Evolutionary conservation across 2,329 filamentous ascomycete genomes (phyloP).

Genomic region (Aspergillus sp.): DNA sequence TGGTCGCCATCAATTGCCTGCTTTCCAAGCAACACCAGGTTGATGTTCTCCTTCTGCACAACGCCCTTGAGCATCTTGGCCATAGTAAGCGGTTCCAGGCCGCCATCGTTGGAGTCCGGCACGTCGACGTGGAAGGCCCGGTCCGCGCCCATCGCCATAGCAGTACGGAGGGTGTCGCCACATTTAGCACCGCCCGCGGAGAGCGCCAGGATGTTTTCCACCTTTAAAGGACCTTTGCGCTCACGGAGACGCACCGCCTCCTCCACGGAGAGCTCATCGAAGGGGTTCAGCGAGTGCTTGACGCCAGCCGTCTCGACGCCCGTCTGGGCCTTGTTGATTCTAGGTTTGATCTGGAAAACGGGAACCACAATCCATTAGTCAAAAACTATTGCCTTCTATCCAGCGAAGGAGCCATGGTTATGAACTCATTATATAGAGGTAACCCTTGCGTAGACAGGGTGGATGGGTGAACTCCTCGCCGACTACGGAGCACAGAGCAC

Average conservation of each 20-base stretch:
- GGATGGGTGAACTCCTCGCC: constrained; percentile 6
- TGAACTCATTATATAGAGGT: background rate
- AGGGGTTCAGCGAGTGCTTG: constrained; percentile 98
- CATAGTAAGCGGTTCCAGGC: constrained; percentile 80
- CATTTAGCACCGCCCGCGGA: constrained; percentile 84
- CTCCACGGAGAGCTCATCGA: constrained; percentile 97
- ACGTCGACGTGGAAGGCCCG: constrained; percentile 82
- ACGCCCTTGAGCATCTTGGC: constrained; percentile 82
- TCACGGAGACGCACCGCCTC: constrained; percentile 94
- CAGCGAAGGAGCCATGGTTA: too few species aligned
- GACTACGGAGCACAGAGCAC: constrained; percentile 13
- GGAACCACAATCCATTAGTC: too few species aligned
- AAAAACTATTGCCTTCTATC: too few species aligned
- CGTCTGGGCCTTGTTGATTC: constrained; percentile 68
- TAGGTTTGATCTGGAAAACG: constrained; percentile 61
- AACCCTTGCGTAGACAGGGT: background rate
- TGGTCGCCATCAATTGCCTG: constrained; percentile 98
- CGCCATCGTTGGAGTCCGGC: constrained; percentile 61
- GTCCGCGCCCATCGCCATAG: constrained; percentile 98
- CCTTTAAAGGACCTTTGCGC: constrained; percentile 69
- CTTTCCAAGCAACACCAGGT: constrained; percentile 91
- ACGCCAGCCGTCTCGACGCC: constrained; percentile 88
- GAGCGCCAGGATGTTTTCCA: constrained; percentile 88
- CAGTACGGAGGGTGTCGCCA: constrained; percentile 83
- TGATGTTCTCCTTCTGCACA: constrained; percentile 78